These are phyloP conservation scores for Thuja plicata DNA, from an alignment of 83 land plant species.

Conservation along the genomic window DNA sequence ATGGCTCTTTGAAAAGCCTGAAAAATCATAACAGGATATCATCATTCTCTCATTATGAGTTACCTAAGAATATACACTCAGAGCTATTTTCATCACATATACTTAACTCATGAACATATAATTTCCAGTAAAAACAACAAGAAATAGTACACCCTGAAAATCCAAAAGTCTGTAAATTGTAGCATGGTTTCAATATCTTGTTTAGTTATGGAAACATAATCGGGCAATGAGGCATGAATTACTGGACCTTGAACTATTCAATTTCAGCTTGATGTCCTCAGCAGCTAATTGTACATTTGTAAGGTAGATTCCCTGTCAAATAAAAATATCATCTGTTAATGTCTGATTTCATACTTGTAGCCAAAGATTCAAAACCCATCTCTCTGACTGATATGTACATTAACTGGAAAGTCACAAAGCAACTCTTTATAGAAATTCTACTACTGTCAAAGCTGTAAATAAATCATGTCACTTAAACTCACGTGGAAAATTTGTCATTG, in stretches of 20 bases:
- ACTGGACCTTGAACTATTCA: slow-evolving; percentile 1
- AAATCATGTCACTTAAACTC: background rate
- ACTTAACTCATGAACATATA: background rate
- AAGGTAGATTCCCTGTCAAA: slow-evolving; percentile 16
- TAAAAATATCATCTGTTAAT: background rate
- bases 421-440: background rate
- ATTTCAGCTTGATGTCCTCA: slow-evolving; percentile 12
- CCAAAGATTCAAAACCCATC: background rate
- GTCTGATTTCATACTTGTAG: background rate
- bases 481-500: background rate
- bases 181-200: background rate
- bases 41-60: background rate
- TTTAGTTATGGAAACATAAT: background rate
- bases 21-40: background rate
- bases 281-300: slow-evolving; percentile 12
- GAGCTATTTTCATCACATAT: background rate
- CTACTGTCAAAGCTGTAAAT: background rate
- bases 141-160: background rate
- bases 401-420: background rate
- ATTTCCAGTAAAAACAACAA: background rate
- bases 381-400: background rate
- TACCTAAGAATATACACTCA: background rate
- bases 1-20: slow-evolving; percentile 12
- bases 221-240: background rate
- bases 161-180: background rate